Conservation (phyloP, 2,329 filamentous ascomycete species). For the Aplosporella prunicola region DNA sequence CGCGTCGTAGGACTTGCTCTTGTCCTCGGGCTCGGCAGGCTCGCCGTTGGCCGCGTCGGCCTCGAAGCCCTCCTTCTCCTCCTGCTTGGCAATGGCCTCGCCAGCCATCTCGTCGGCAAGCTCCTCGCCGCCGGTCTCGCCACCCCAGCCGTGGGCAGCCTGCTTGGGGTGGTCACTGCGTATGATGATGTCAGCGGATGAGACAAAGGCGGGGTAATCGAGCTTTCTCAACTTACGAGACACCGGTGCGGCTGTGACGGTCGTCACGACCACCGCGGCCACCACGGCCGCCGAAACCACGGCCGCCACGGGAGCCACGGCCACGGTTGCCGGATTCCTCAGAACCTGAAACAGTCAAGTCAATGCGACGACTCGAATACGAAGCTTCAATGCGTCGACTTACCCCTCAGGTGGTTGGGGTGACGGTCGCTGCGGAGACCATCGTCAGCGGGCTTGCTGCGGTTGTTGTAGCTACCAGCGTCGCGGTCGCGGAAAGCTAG, state of each 20-base stretch:
- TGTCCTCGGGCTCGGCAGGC: conserved; percentile 58
- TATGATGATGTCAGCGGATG: no score
- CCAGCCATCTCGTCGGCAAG: conserved; percentile 86
- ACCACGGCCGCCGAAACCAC: conserved; percentile 47
- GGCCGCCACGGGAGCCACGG: conserved; percentile 39
- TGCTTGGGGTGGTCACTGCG: conserved; percentile 73
- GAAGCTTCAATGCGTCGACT: conserved; percentile 13
- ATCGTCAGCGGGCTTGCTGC: conserved; percentile 68
- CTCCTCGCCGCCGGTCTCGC: conserved; percentile 69
- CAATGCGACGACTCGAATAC: not conserved
- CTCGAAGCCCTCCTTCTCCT: conserved; percentile 57
- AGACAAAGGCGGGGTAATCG: conserved; percentile 2
- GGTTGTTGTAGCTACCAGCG: conserved; percentile 74
- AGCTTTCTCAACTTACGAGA: conserved; percentile 53
- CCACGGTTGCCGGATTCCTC: conserved; percentile 36
- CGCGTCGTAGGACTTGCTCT: conserved; percentile 79
- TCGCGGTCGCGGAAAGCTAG: conserved; percentile 86
- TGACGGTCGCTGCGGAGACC: conserved; percentile 41
- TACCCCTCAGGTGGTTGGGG: conserved; percentile 29
- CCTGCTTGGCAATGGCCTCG: conserved; percentile 76
- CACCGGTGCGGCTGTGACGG: conserved; percentile 52
- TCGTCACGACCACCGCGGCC: conserved; percentile 42
- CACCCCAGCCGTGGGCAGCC: conserved; percentile 82
- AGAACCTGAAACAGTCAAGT: conserved; percentile 12
- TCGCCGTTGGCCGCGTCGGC: conserved; percentile 33